Evolutionary conservation across 2,329 filamentous ascomycete species (phyloP).

Genomic region (Ceratocystis lukuohia): DNA sequence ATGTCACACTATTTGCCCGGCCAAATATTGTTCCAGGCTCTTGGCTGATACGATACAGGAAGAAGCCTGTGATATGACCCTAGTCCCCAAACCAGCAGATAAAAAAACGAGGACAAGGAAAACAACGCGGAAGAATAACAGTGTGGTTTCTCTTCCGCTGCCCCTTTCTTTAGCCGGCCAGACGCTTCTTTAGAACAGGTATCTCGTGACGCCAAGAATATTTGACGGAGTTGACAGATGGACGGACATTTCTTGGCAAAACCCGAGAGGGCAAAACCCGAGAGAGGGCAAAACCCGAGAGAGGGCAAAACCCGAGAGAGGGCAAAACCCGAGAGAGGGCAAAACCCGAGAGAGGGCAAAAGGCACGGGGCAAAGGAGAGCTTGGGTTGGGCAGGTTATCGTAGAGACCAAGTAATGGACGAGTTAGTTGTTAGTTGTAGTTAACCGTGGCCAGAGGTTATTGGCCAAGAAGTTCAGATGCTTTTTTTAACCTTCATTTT

Average conservation of each 20-base stretch:
- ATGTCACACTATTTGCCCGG: no score
- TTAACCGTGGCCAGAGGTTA: no score
- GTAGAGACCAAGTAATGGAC: no score
- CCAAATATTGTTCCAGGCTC: no score
- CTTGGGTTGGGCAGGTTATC: no score
- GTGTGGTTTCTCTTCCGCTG: neutral
- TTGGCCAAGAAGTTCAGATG: neutral
- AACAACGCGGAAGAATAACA: neutral
- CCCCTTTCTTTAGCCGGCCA: neutral
- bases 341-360: neutral
- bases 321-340: neutral
- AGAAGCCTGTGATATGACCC: no score
- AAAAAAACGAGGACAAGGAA: no score
- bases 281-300: neutral
- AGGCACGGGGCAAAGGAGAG: no score
- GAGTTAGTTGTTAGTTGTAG: no score
- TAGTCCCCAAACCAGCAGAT: no score
- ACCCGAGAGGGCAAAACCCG: neutral
- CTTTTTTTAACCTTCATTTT: neutral
- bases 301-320: neutral
- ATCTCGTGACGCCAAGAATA: neutral
- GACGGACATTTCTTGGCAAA: neutral
- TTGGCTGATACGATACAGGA: no score
- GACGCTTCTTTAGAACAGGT: neutral
- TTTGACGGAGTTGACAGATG: neutral